Base-by-base conservation (phyloP, 2,329 filamentous ascomycete species). In the Penicillium olsonii region DNA sequence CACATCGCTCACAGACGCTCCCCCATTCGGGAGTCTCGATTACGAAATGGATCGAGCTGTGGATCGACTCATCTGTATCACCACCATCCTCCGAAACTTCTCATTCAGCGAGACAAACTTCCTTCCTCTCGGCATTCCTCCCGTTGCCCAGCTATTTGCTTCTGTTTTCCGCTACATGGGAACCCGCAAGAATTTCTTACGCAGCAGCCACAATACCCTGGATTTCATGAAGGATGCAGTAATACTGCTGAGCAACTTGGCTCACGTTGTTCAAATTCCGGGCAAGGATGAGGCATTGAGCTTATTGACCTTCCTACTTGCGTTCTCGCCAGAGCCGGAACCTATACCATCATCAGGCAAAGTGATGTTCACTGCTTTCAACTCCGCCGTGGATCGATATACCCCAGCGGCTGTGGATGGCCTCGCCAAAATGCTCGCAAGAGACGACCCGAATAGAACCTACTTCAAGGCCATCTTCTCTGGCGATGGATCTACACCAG, bases 161-260 rank as follows among this genome's bases (percentile, higher is more conserved):
- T 85, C 85, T 38, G 83, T 92, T 4, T 91, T 97, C 55, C 82
- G 91, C 52, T 89, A 94, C 58, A 79, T 97, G 12, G 94, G 92
- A 24, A 96, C 92, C 4, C 87, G 91, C 12, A 90, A 90, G 60
- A 89, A 92, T 80, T 80, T 97, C 24, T 75, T 97, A 35, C 84
- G 90, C 33, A 90, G 85, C 3, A 82, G 94, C 57, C 79, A 82
- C 64, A 96, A 96, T 70, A 94, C 88, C 0, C 77, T 96, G 57
- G 94, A 99, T 70, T 92, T 97, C 63, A 95, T 96, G 89, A 99
- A 99, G 73, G 94, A 99, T 68, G 78, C 91, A 24, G 84, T 97
- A 50, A 87, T 90, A 14, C 84, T 95, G 58, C 78, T 99, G 46
- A 96, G 92, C 48, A 97, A 99, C 68, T 84, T 95, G 40, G 85